Base-by-base conservation (phyloP, 495 filamentous ascomycete species). In the Barbatosphaeria neglecta region DNA sequence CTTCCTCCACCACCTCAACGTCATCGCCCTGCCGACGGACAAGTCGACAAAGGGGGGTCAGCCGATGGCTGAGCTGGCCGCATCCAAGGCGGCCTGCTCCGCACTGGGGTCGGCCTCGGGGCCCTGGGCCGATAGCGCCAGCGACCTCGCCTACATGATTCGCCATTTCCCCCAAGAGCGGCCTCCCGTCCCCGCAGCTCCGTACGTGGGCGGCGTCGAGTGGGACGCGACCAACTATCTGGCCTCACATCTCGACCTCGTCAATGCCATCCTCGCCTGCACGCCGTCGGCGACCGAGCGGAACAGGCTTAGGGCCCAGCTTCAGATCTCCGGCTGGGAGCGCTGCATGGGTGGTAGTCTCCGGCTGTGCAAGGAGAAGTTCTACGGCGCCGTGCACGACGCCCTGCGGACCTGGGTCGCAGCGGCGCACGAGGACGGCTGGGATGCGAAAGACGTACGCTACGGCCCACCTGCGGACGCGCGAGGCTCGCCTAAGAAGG, bases 191-290 rank as follows among this genome's bases (percentile, higher is more conserved):
- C 88, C 92, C 11, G 90, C 93, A 18, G 90, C 90, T 16, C 93
- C 92, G 8, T 96, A 97, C 61, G 88, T 98, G 40, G 93, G 92
- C 35, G 92, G 93, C 41, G 92, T 98, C 11, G 92, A 98, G 67
- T 98, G 93, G 93, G 92, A 98, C 61, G 90, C 92, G 9, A 96
- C 92, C 9, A 95, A 90, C 64, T 98, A 98, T 56, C 71, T 98
- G 15, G 86, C 90, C 24, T 80, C 83, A 6, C 93, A 98, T 56
- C 70, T 98, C 10, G 93, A 97, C 65, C 79, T 98, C 15, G 56
- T 97, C 37, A 98, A 97, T 61, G 92, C 84, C 25, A 75, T 97
- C 47, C 65, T 97, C 51, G 86, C 92, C n/a, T 87, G 80, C 44
- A 71, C 92, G 6, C 84, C 87, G 2, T 83, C 84, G 1, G 50